Conservation (phyloP, 2,329 filamentous ascomycete species). For the Raffaelea arxii region DNA sequence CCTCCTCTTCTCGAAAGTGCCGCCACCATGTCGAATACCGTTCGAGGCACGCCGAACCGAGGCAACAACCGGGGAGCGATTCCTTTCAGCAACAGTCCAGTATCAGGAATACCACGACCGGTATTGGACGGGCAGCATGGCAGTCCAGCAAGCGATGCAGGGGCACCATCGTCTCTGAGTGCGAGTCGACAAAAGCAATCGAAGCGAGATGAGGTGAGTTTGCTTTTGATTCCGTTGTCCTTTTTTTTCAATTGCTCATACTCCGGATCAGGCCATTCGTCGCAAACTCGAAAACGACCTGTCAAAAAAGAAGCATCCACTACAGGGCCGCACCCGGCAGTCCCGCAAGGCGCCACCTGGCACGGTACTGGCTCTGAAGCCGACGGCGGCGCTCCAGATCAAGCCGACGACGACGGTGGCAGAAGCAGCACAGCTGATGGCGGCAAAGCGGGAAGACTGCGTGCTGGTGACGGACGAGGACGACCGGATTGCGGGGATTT, state of each 20-base stretch:
- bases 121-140: slow-evolving; percentile 45
- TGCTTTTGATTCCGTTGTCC: background rate
- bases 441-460: slow-evolving; percentile 95
- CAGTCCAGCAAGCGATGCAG: slow-evolving; percentile 46
- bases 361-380: slow-evolving; percentile 89
- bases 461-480: slow-evolving; percentile 97
- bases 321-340: slow-evolving; percentile 66
- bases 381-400: slow-evolving; percentile 92
- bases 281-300: slow-evolving; percentile 95
- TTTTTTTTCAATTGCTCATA: slow-evolving; percentile 20
- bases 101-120: slow-evolving; percentile 63
- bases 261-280: slow-evolving; percentile 67
- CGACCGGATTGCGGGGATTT: slow-evolving; percentile 95
- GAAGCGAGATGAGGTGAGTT: slow-evolving; percentile 91
- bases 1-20: background rate
- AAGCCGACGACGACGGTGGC: slow-evolving; percentile 90
- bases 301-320: slow-evolving; percentile 88
- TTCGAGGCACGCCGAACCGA: slow-evolving; percentile 60
- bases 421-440: slow-evolving; percentile 97
- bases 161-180: slow-evolving; percentile 61
- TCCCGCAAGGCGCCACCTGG: slow-evolving; percentile 91
- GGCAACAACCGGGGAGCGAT: slow-evolving; percentile 47
- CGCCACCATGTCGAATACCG: slow-evolving; percentile 49
- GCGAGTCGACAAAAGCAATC: slow-evolving; percentile 92
- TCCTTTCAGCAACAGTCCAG: slow-evolving; percentile 53